Conservation (phyloP, 768 basidiomycete genomes). For the Boletus eberwhitei region DNA sequence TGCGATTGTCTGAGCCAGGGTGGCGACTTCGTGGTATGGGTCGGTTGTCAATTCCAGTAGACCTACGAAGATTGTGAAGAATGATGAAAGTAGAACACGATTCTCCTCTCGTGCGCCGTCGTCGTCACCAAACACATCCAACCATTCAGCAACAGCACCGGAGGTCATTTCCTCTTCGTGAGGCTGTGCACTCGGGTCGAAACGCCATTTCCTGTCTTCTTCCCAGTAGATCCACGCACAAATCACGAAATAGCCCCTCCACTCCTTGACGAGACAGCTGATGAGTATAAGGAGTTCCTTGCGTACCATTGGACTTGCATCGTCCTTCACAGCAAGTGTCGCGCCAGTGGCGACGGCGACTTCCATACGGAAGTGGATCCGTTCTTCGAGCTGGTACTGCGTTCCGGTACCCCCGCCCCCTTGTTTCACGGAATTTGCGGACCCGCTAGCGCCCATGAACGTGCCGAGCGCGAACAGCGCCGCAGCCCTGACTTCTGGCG, state of each 20-base stretch:
- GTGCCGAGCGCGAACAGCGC: constrained; percentile 90
- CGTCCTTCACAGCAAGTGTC: constrained; percentile 84
- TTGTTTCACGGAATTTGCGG: constrained; percentile 56
- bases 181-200: constrained; percentile 29
- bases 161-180: constrained; percentile 72
- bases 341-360: constrained; percentile 89
- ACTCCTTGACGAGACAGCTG: constrained; percentile 92
- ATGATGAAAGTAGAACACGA: constrained; percentile 80
- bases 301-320: constrained; percentile 94
- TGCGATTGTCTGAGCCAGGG: constrained; percentile 84
- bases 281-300: constrained; percentile 91
- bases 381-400: constrained; percentile 69
- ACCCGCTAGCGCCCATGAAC: constrained; percentile 87
- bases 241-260: constrained; percentile 93
- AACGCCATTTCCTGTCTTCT: constrained; percentile 71
- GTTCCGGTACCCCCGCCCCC: constrained; percentile 87
- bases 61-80: constrained; percentile 88
- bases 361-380: constrained; percentile 84
- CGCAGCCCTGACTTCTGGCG: constrained; percentile 90
- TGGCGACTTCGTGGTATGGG: constrained; percentile 89
- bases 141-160: constrained; percentile 75
- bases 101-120: constrained; percentile 71
- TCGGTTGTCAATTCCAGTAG: constrained; percentile 90
- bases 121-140: constrained; percentile 64
- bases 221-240: constrained; percentile 98